Evolutionary conservation across 768 basidiomycete genomes (phyloP), one percentile per base, ranked within the genome.

Genomic region (Chlorophyllum brunneum): DNA sequence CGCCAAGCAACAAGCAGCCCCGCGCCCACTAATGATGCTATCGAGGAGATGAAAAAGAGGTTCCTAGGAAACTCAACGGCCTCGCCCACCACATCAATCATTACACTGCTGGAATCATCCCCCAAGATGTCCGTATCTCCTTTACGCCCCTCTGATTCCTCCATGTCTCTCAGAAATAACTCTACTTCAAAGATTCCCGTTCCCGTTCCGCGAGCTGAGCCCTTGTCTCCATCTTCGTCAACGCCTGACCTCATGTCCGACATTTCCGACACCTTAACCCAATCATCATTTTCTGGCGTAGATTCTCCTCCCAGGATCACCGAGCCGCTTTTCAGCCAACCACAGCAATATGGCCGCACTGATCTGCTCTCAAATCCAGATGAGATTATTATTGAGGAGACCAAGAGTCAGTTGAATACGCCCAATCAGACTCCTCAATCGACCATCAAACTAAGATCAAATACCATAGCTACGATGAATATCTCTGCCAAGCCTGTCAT

Each of bases 211-310:
- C 39, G 40, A 10, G 4, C 41, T 46, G 51, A 45, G 16, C 36
- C 43, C 11, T 20, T 27, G 11, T 54, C 56, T 11, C 38, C 53
- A 15, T 51, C 55, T 39, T 39, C 39, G 13, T 54, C 49, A 30
- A 84, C 78, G 15, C 83, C 85, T 3, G 82, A 83, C 47, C 66
- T 85, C n/a, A 69, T 76, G 18, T 74, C 77, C 16, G 85, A 86
- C 60, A 69, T 71, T 49, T 86, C 82, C 13, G 83, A 86, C 51
- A 72, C 75, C 5, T 71, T 77, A 11, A 81, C 81, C 2, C 72
- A 76, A 48, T 66, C 66, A 22, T 83, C 77, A 2, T 73, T 79
- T 3, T 74, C 72, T 15, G 78, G 71, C 22, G 75, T 74, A 5
- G 77, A 82, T 42, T 83, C 82, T 3, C 81, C 85, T 1, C 67